Conservation (phyloP, 257 asterid species). For the Fraxinus anomala region DNA sequence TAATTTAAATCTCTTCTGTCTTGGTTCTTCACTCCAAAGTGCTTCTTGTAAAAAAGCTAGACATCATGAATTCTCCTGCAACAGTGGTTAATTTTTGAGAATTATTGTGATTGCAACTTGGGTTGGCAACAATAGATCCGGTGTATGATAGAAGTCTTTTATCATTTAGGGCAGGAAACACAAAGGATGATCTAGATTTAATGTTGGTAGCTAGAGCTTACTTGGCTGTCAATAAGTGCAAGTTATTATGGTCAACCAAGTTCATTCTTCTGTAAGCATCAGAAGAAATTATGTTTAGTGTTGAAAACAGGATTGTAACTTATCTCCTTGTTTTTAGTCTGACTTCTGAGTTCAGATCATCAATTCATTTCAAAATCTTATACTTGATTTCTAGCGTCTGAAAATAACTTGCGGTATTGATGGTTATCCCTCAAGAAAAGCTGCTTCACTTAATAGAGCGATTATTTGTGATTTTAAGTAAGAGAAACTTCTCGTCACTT, state of each 20-base stretch:
- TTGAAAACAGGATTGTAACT: not conserved
- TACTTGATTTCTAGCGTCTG: conserved; percentile 14
- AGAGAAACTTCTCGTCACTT: not conserved
- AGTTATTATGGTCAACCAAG: not conserved
- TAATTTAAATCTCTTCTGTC: not conserved
- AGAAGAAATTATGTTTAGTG: not conserved
- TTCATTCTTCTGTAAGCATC: not conserved
- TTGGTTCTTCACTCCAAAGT: not conserved
- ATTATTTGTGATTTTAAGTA: not conserved
- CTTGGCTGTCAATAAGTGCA: not conserved
- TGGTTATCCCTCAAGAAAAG: conserved; percentile 14
- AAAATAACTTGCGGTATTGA: not conserved
- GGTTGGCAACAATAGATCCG: not conserved
- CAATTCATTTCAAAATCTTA: not conserved
- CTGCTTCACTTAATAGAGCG: conserved; percentile 13
- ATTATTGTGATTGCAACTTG: not conserved
- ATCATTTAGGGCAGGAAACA: not conserved
- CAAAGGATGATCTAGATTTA: not conserved
- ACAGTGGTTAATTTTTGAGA: not conserved
- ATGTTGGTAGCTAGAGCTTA: not conserved
- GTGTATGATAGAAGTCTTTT: not conserved
- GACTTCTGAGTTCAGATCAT: not conserved
- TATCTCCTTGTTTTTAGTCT: not conserved
- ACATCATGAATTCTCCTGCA: not conserved
- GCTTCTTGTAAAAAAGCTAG: not conserved